Base-by-base conservation (phyloP, 805 yeast genomes). In the Nakazawaea anatomiae region DNA sequence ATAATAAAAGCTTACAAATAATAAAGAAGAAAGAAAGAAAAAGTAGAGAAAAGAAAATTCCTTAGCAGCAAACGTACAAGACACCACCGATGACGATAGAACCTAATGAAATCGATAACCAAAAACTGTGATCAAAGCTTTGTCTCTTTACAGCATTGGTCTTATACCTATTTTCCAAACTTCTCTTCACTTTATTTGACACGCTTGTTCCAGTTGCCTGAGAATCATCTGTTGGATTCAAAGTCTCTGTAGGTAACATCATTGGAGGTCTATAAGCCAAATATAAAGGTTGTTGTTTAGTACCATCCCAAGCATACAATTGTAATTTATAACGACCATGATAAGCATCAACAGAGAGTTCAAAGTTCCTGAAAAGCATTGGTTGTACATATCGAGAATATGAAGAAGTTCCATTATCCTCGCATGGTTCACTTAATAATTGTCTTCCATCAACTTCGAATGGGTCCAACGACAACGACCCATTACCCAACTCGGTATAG, bases 231-330 rank as follows among this genome's bases (percentile, higher is more conserved):
- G 96, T 87, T 27, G 99, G 99, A 67, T 91, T 92, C 75, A 94
- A 71, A 0, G 97, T 91, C 48, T 65, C 69, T 0, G 98, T 94
- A 27, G 99, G 99, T 54, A 94, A 79, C 99, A 94, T 94, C 79
- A 87, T 76, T 8, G 99, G 95, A 5, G 99, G 99, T 60, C 79
- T 79, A 72, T 91, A 94, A 2, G 95, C 96, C 66, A 94, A 76
- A 68, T 89, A 94, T 60, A 94, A 67, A 0, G 99, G 98, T 57
- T 89, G 92, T 74, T 86, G 68, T 43, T 82, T 82, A 14, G 87
- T 66, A 14, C 97, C 97, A 65, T 85, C 89, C 59, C 77, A 85
- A 70, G 85, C 83, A 68, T 77, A 85, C 53, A 94, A 71, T 55
- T 83, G 83, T 52, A 94, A 77, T 57, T 79, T 77, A 69, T 82